Base-by-base conservation (phyloP, 371 early-diverging fungal genomes). In the Mucor piriformis region DNA sequence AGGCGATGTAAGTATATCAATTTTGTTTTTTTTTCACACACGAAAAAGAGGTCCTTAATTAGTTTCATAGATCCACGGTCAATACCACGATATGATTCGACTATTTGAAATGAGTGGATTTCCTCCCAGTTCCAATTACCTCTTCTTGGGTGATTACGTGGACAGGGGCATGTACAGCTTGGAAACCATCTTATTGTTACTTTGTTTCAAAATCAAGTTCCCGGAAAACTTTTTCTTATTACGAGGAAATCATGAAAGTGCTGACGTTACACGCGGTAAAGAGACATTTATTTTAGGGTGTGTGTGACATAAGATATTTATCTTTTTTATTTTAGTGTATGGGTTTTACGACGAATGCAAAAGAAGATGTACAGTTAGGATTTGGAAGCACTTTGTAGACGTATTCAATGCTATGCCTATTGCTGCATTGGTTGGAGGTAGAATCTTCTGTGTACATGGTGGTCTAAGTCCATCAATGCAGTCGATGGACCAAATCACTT, bases 281-380 rank as follows among this genome's bases (percentile, higher is more conserved):
- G 29, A 77, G 69, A 12, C 6, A 15, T 21, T 23, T 18, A 50
- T 25, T 20, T 43, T 42, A 52, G 35, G 7, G 5, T 27, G 16
- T 50, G 18, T 27, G 6, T 58, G 25, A 32, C 21, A 15, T 8
- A 37, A 35, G 32, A 21, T 43, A 21, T 20, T 43, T 50, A 21
- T 13, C 20, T 18, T 24, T 10, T 7, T 51, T 23, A 21, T 18
- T 11, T 38, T 54, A 72, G 72, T 99, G 18, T 99, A 99, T 70
- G 99, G 99, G 12, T 99, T 99, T 75, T 99, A 95, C 72, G 99
- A 99, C 73, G 99, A 99, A 75, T 95, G 95, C 85, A 99, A 97
- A 76, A 87, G 98, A 61, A 76, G 99, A 57, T 20, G 87, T 51
- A 94, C 83, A 66, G 79, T 93, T 29, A 94, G 92, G 64, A 83